Evolutionary conservation across 1,139 yeast genomes (phyloP), one percentile per base, ranked within the genome.

Genomic region (Taphrina deformans): DNA sequence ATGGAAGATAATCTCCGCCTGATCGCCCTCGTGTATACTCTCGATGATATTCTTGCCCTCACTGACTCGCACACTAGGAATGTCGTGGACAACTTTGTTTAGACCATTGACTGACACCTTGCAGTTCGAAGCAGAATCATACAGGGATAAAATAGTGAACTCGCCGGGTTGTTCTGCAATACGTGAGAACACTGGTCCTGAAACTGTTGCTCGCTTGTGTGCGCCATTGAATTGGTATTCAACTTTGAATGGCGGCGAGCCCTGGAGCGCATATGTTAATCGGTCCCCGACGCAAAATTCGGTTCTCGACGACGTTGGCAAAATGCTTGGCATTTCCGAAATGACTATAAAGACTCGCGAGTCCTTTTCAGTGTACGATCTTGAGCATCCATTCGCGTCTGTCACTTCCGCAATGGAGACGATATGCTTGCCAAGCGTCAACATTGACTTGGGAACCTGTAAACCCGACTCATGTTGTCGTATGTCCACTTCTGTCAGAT

Each of bases 211-310:
- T 68, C 79, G 82, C 69, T 88, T 85, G 27, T 77, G 75, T 50
- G 80, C 78, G 2, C 82, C 87, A 70, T 89, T 87, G 77, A 92
- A 92, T 16, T 82, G 82, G 74, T 93, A 93, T 60, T 80, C 83
- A 2, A 95, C 82, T 0, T 81, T 81, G 74, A 89, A 91, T 27
- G 97, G 97, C 0, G 96, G 83, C 2, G 83, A 80, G 3, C 99
- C 99, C 14, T 83, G 83, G 68, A 93, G 76, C 68, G 86, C 83
- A 73, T 89, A 89, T 0, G 87, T 81, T 29, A 93, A 83, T 69
- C 89, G 88, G 69, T 93, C 98, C 2, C 99, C 99, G 44, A 92
- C 97, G 81, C 99, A 93, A 72, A 85, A 88, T 70, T 82, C 80
- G 35, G 78, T 76, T 23, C 75, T 73, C 1, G 81, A 75, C 10